Evolutionary conservation across 208 protist species (phyloP), one percentile per base, ranked within the genome.

Genomic region (Acanthamoeba rhysodes): DNA sequence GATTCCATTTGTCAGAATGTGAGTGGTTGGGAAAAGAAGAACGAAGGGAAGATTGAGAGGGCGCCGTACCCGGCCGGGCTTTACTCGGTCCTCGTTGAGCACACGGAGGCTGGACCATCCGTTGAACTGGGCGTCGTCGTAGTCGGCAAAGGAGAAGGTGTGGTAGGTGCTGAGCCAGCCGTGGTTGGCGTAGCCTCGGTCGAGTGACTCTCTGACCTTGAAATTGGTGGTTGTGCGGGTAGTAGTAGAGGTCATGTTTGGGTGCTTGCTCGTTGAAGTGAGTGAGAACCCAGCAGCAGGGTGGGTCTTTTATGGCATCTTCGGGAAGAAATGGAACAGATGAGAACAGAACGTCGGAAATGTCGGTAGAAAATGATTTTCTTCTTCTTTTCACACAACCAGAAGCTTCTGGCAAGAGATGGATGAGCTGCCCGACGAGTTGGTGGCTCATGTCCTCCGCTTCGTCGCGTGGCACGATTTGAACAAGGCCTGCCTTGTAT

Each of bases 141-240:
- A 97, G 0, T 2, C 41, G 27, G 96, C 96, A 82, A 97, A 96
- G 37, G 50, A 70, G 94, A 97, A 97, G 22, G 95, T 95, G 37
- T 96, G 95, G 66, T 95, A 96, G 24, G 95, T 41, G 24, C 95
- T 37, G 2, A 96, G 57, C 95, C 95, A 96, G 4, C 88, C 95
- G 45, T 95, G 90, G 37, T 95, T 84, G 22, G 55, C n/a, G 37
- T 96, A 3, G 45, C 45, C 45, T 50, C 95, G n/a, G 50, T 95
- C 78, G 27, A 62, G 9, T 24, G 78, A 76, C 80, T 84, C 50
- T 37, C 93, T 53, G 8, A 91, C 55, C 84, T 57, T 50, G 34
- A 76, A 76, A 20, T 29, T 45, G 32, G 45, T 76, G 34, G 9
- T 27, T 29, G 66, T 72, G 66, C 14, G 5, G 22, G 14, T 76